phyloP scores from a whole-genome alignment of 495 filamentous ascomycete genomes.

The Endocarpon pusillum region DNA sequence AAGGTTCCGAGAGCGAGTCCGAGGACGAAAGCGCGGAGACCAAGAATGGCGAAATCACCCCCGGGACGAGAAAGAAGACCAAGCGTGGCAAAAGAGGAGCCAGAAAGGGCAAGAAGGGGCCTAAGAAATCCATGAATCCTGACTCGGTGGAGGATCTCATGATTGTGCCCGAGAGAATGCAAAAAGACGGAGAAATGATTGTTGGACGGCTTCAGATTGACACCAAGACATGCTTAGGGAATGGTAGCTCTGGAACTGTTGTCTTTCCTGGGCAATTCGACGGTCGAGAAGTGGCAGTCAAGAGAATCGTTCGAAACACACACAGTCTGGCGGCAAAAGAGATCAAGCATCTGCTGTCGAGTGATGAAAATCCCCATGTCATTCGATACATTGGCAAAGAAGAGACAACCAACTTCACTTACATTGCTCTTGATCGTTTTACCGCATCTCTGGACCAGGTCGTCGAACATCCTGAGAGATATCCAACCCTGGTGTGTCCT shows the following conservation, averaged over 20 bases:
- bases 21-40: too few species aligned
- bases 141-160: too few species aligned
- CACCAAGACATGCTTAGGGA: conserved; percentile 55
- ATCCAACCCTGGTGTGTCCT: conserved; percentile 39
- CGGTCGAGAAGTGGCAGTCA: conserved; percentile 84
- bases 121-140: too few species aligned
- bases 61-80: too few species aligned
- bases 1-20: too few species aligned
- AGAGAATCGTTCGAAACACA: conserved; percentile 88
- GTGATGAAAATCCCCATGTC: conserved; percentile 89
- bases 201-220: conserved; percentile 60
- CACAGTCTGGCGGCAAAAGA: conserved; percentile 92
- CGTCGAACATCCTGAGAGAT: conserved; percentile 44
- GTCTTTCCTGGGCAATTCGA: conserved; percentile 78
- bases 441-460: conserved; percentile 84
- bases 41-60: too few species aligned
- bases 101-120: too few species aligned
- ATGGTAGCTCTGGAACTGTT: conserved; percentile 71
- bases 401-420: conserved; percentile 75
- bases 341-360: conserved; percentile 73
- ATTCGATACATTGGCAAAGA: conserved; percentile 92
- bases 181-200: conserved; percentile 37
- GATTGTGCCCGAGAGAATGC: conserved; percentile 22
- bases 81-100: too few species aligned
- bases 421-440: conserved; percentile 93